Evolutionary conservation across 352 stramenopile genomes (phyloP).

Genomic region (Phytophthora litchii): DNA sequence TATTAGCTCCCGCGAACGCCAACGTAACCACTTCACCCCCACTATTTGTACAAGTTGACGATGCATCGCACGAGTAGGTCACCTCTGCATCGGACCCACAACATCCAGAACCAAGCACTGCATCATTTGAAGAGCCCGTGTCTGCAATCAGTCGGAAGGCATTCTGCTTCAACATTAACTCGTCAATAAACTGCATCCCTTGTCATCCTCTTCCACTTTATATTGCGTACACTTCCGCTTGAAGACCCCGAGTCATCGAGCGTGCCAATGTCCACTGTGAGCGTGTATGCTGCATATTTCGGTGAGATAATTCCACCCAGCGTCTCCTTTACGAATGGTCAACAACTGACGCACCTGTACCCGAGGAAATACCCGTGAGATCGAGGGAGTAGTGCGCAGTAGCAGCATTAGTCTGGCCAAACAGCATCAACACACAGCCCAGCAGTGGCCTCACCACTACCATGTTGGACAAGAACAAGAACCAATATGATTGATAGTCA

Average conservation of each 20-base stretch:
- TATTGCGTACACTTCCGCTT: slow-evolving; percentile 30
- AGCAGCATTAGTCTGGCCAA: slow-evolving; percentile 12
- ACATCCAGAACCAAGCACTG: slow-evolving; percentile 65
- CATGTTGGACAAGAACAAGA: slow-evolving; percentile 24
- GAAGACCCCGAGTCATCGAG: slow-evolving; percentile 27
- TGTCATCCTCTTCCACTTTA: not conserved
- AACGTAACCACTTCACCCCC: slow-evolving; percentile 40
- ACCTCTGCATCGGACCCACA: slow-evolving; percentile 50
- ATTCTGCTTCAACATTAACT: slow-evolving; percentile 41
- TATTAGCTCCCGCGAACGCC: slow-evolving; percentile 66
- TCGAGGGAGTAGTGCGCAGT: slow-evolving; percentile 50
- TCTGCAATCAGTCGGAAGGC: slow-evolving; percentile 80
- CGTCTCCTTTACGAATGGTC: slow-evolving; percentile 15
- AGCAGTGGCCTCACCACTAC: slow-evolving; percentile 22
- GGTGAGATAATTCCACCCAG: slow-evolving; percentile 2
- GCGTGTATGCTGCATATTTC: slow-evolving; percentile 38
- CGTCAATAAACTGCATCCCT: not conserved
- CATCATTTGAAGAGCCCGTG: slow-evolving; percentile 85
- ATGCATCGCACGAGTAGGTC: slow-evolving; percentile 72
- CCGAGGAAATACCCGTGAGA: slow-evolving; percentile 49
- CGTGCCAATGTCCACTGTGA: slow-evolving; percentile 43
- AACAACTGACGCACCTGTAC: slow-evolving; percentile 34
- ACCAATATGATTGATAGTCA: slow-evolving; percentile 11
- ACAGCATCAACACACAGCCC: slow-evolving; percentile 28
- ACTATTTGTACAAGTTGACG: slow-evolving; percentile 57